Percentiles rank a stretch among this genome's conserved stretches.
Conservation (phyloP, 805 yeast genomes). For the Metschnikowia lochheadii region DNA sequence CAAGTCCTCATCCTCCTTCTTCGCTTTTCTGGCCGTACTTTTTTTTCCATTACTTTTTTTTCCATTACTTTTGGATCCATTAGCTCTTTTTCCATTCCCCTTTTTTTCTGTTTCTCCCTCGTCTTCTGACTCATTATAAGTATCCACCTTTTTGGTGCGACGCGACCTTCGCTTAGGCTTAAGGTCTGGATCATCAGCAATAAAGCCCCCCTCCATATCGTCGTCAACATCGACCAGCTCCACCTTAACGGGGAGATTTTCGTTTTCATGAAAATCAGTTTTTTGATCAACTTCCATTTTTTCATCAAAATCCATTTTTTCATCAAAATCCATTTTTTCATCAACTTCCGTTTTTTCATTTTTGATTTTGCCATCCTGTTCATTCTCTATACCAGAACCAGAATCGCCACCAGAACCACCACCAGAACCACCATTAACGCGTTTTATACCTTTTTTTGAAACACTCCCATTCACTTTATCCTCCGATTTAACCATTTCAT, state of each 20-base stretch:
- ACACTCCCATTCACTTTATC: too few species aligned
- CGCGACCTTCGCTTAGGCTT: slow-evolving; percentile 11
- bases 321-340: background rate
- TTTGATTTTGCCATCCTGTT: background rate
- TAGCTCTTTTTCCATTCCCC: background rate
- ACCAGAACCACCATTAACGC: too few species aligned
- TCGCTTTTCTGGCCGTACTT: background rate
- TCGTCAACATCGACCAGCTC: slow-evolving; percentile 6
- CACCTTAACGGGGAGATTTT: background rate
- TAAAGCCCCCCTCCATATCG: slow-evolving; percentile 15
- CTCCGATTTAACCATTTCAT: too few species aligned
- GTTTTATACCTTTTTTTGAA: too few species aligned
- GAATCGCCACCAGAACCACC: too few species aligned
- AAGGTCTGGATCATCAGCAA: slow-evolving; percentile 16
- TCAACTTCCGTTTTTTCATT: background rate
- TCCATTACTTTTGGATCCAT: background rate
- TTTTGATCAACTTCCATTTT: too few species aligned
- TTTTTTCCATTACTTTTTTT: background rate
- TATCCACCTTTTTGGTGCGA: slow-evolving; percentile 6
- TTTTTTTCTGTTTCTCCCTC: background rate
- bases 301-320: background rate
- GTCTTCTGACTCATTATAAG: slow-evolving; percentile 23
- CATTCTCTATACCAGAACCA: background rate
- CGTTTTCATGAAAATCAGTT: background rate
- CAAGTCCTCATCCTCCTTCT: background rate